A percentile compares a stretch with the other conserved stretches of the same genome.
Conservation (phyloP, 805 yeast species). For the Yarrowia phangngaensis region DNA sequence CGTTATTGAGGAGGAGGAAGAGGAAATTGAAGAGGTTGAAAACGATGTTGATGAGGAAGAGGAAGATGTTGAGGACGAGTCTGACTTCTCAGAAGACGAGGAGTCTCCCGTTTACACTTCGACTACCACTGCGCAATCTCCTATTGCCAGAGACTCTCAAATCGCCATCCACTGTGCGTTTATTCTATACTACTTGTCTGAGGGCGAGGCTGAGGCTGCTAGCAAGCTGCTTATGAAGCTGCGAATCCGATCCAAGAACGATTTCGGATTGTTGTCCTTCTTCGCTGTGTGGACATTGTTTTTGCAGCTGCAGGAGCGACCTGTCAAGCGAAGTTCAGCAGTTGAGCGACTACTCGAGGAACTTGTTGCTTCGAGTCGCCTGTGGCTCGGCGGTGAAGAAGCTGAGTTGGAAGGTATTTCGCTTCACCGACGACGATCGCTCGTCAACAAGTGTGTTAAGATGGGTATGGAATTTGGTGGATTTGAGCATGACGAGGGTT, state of each 20-base stretch:
- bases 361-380: constrained; percentile 34
- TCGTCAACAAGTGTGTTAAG: constrained; percentile 38
- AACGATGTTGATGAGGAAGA: constrained; percentile 1
- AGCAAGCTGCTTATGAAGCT: constrained; percentile 28
- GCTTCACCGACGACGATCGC: constrained; percentile 34
- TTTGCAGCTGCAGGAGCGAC: constrained; percentile 29
- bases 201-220: constrained; percentile 28
- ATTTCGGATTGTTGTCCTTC: constrained; percentile 39
- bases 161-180: constrained; percentile 36
- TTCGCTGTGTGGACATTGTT: constrained; percentile 34
- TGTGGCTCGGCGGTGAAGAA: constrained; percentile 40
- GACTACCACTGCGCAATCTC: constrained; percentile 5
- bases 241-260: constrained; percentile 24
- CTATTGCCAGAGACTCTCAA: constrained; percentile 32
- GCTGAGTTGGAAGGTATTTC: constrained; percentile 36
- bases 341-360: constrained; percentile 31
- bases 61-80: constrained; percentile 6
- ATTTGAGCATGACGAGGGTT: constrained; percentile 36
- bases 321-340: constrained; percentile 26
- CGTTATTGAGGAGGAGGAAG: constrained; percentile 7
- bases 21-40: not conserved
- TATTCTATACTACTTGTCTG: constrained; percentile 30
- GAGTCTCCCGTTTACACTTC: constrained; percentile 19
- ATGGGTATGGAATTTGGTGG: constrained; percentile 38
- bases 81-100: constrained; percentile 12